phyloP scores from a whole-genome alignment of 768 basidiomycete genomes.

The Cubamyces sp. region DNA sequence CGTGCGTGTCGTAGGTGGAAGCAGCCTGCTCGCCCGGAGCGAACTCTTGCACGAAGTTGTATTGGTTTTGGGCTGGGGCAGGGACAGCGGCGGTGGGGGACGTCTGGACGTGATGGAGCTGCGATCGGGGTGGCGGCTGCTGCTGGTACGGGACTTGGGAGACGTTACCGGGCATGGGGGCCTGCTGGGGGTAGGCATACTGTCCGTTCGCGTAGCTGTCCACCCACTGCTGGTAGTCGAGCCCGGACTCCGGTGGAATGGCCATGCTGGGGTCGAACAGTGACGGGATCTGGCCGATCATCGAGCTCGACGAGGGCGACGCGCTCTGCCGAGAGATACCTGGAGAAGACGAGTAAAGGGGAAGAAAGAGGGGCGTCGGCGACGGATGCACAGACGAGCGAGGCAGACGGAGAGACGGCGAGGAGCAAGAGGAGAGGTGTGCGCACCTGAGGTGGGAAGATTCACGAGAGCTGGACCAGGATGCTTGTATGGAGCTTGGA shows the following conservation, averaged over 20 bases:
- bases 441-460: slow-evolving; percentile 26
- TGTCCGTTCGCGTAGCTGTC: slow-evolving; percentile 21
- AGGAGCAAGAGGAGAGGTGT: background rate
- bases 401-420: background rate
- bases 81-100: slow-evolving; percentile 3
- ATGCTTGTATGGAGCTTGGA: slow-evolving; percentile 15
- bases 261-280: slow-evolving; percentile 30
- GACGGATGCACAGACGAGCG: background rate
- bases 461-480: slow-evolving; percentile 8
- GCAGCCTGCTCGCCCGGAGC: background rate
- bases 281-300: slow-evolving; percentile 30
- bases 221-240: slow-evolving; percentile 30
- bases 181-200: slow-evolving; percentile 7
- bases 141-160: slow-evolving; percentile 15
- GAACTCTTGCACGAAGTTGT: slow-evolving; percentile 26
- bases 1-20: slow-evolving; percentile 12
- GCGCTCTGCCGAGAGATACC: slow-evolving; percentile 6
- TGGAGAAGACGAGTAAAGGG: background rate
- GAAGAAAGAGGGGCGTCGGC: background rate
- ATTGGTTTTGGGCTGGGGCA: slow-evolving; percentile 23
- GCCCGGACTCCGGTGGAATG: slow-evolving; percentile 18
- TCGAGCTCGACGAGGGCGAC: slow-evolving; percentile 17
- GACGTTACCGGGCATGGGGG: slow-evolving; percentile 18
- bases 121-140: slow-evolving; percentile 17
- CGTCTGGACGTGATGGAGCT: slow-evolving; percentile 20